These are phyloP conservation scores for Aeminium ludgeri DNA, from an alignment of 495 filamentous ascomycete species.

Conservation along the genomic window DNA sequence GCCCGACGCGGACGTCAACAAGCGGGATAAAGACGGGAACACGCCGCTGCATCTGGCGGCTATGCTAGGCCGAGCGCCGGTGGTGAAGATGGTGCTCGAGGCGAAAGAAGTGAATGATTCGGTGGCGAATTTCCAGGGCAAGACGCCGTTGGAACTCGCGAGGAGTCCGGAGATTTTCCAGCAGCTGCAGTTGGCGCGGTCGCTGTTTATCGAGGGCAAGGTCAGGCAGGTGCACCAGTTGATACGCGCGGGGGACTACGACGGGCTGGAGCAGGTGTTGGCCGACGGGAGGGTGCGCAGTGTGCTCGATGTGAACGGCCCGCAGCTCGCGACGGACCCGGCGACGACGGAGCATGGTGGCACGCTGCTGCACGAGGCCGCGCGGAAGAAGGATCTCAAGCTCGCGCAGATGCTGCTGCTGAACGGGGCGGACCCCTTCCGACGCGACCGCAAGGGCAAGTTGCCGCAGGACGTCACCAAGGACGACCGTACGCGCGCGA, in stretches of 20 bases:
- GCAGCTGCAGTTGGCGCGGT: slow-evolving; percentile 77
- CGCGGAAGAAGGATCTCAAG: slow-evolving; percentile 63
- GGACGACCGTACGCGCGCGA: slow-evolving; percentile 69
- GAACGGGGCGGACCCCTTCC: slow-evolving; percentile 95
- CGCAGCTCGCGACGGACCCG: slow-evolving; percentile 71
- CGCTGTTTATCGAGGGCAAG: slow-evolving; percentile 74
- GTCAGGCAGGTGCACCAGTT: slow-evolving; percentile 66
- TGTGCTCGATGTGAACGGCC: slow-evolving; percentile 74
- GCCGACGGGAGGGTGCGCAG: slow-evolving; percentile 71
- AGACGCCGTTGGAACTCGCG: slow-evolving; percentile 73
- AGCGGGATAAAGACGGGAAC: slow-evolving; percentile 80
- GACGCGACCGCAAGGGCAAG: slow-evolving; percentile 84
- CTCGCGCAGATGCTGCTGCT: slow-evolving; percentile 78
- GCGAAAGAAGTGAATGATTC: slow-evolving; percentile 74
- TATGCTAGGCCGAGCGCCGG: slow-evolving; percentile 55
- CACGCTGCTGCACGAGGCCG: slow-evolving; percentile 85
- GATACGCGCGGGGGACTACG: slow-evolving; percentile 54
- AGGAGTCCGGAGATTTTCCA: slow-evolving; percentile 89
- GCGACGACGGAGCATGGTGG: slow-evolving; percentile 59
- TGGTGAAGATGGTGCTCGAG: slow-evolving; percentile 67
- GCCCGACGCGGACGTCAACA: slow-evolving; percentile 68
- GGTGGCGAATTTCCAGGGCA: slow-evolving; percentile 73
- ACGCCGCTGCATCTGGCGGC: slow-evolving; percentile 83
- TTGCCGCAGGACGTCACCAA: slow-evolving; percentile 94
- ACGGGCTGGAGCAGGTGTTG: slow-evolving; percentile 56